phyloP scores from a whole-genome alignment of 805 yeast species.

The Yarrowia sp. region DNA sequence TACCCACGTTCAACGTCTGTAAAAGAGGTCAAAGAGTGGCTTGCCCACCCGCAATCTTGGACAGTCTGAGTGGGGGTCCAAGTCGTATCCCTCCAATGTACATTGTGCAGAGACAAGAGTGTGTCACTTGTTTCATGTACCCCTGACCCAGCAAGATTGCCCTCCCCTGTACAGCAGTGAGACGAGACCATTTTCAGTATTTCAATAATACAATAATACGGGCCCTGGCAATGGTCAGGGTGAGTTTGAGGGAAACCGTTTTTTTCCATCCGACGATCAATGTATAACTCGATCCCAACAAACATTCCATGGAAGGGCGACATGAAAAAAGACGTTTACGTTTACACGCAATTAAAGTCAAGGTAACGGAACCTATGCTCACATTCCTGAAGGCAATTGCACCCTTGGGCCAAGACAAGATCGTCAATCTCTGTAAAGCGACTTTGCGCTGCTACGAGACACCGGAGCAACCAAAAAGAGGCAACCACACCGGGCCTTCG shows the following conservation, averaged over 20 bases:
- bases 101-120: background rate
- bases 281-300: too few relatives aligned
- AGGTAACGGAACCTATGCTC: slow-evolving; percentile 1
- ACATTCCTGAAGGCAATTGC: slow-evolving; percentile 4
- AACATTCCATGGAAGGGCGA: slow-evolving; percentile 7
- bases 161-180: background rate
- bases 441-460: too few relatives aligned
- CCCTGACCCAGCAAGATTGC: slow-evolving; percentile 7
- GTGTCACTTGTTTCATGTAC: slow-evolving; percentile 16
- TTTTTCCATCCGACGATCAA: too few relatives aligned
- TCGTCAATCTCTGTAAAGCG: too few relatives aligned
- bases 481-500: too few relatives aligned
- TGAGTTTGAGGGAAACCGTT: too few relatives aligned
- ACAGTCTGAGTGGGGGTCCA: background rate
- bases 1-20: too few relatives aligned
- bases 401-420: slow-evolving; percentile 8
- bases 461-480: too few relatives aligned
- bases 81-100: background rate
- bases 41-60: background rate
- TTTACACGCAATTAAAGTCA: background rate
- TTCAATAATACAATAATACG: too few relatives aligned
- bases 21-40: background rate
- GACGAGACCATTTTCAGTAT: background rate
- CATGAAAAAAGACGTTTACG: slow-evolving; percentile 12
- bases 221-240: too few relatives aligned